phyloP scores from a whole-genome alignment of 768 basidiomycete genomes.

The Leccinum pellstonianum region DNA sequence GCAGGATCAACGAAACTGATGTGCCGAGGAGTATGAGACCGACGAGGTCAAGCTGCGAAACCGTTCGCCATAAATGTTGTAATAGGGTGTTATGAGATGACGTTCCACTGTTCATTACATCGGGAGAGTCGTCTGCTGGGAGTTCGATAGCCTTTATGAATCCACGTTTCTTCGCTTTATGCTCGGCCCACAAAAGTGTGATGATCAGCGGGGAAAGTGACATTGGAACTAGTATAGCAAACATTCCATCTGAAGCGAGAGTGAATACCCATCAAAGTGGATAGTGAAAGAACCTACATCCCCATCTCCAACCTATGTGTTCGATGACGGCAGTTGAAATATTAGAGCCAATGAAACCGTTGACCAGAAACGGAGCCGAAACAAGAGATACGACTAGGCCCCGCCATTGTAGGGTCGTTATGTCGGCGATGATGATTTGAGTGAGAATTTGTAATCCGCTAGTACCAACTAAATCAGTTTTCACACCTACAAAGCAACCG shows the following conservation, averaged over 20 bases:
- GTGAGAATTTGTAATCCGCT: conserved; percentile 63
- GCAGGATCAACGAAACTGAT: conserved; percentile 49
- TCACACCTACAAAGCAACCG: neutral
- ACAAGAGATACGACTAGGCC: conserved; percentile 49
- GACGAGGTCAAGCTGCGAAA: conserved; percentile 44
- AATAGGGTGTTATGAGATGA: neutral
- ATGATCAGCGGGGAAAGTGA: conserved; percentile 51
- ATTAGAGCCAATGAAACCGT: conserved; percentile 65
- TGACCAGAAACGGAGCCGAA: conserved; percentile 56
- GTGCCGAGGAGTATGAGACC: conserved; percentile 52
- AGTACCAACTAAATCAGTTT: neutral
- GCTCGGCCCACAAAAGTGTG: conserved; percentile 56
- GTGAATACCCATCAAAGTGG: neutral
- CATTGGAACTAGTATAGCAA: conserved; percentile 53
- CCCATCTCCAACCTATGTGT: conserved; percentile 65
- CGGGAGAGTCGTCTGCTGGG: neutral
- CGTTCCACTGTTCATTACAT: neutral
- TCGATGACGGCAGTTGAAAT: conserved; percentile 46
- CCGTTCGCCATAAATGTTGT: conserved; percentile 19
- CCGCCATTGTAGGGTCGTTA: conserved; percentile 57
- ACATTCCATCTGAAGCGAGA: conserved; percentile 47
- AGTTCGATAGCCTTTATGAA: conserved; percentile 18
- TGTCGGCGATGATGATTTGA: conserved; percentile 62
- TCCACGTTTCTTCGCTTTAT: conserved; percentile 42
- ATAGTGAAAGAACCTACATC: conserved; percentile 44